Conservation (phyloP, 2,329 filamentous ascomycete species). For the Venturia carpophila region DNA sequence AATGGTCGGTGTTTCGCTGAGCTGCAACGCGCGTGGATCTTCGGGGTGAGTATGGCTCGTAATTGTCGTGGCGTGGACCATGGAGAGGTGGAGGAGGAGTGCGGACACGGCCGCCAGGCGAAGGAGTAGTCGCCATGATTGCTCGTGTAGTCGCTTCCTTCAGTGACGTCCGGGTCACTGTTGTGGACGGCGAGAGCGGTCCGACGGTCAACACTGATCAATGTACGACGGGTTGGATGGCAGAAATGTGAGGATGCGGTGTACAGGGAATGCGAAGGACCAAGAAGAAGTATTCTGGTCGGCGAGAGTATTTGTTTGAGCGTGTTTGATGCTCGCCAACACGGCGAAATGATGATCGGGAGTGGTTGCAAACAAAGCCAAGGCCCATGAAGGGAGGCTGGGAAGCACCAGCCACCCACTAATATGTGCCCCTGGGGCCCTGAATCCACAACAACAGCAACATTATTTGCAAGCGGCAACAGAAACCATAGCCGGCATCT, state of each 20-base stretch:
- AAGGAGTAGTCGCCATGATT: conserved; percentile 48
- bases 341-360: background rate
- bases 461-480: background rate
- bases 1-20: conserved; percentile 34
- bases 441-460: background rate
- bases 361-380: too few species aligned
- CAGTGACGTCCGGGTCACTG: background rate
- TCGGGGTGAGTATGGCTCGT: conserved; percentile 65
- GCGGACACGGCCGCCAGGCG: conserved; percentile 50
- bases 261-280: background rate
- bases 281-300: background rate
- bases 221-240: background rate
- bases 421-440: too few species aligned
- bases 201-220: background rate
- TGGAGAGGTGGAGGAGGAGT: conserved; percentile 63
- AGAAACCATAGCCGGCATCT: background rate
- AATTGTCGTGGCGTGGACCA: conserved; percentile 56
- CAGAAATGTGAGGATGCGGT: background rate
- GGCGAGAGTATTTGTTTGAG: background rate
- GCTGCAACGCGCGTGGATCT: conserved; percentile 59
- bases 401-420: background rate
- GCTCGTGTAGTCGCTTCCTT: background rate
- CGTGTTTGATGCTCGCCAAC: background rate
- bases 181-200: background rate
- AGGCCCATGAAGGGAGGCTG: too few species aligned